These are phyloP conservation scores for Dryadomyces quercus-mongolicae DNA, from an alignment of 2,329 filamentous ascomycete genomes.

Conservation along the genomic window DNA sequence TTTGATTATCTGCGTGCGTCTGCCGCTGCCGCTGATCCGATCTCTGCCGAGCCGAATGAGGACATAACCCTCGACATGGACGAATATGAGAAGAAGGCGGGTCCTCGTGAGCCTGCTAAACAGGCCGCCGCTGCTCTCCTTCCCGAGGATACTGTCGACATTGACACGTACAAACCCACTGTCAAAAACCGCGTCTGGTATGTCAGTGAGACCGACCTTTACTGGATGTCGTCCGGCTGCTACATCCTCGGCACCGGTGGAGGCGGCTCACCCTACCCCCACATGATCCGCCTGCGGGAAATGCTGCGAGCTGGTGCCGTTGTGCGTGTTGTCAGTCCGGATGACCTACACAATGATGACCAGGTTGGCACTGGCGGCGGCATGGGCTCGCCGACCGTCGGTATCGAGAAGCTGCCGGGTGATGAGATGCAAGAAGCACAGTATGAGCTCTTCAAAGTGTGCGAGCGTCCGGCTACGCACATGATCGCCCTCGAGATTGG, in stretches of 20 bases:
- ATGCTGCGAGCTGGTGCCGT: constrained; percentile 24
- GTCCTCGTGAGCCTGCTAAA: too few relatives aligned
- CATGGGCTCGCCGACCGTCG: constrained; percentile 28
- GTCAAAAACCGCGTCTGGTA: constrained; percentile 25
- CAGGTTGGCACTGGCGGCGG: constrained; percentile 30
- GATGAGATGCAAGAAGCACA: constrained; percentile 37
- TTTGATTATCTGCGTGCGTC: constrained; percentile 24
- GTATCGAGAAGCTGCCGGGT: constrained; percentile 31
- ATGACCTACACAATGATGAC: constrained; percentile 27
- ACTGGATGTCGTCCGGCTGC: constrained; percentile 30
- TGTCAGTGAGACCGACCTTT: constrained; percentile 29
- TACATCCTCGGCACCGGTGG: constrained; percentile 34
- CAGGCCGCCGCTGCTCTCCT: too few relatives aligned
- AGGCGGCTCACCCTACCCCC: constrained; percentile 24
- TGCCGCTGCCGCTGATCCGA: not conserved
- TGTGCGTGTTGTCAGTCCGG: constrained; percentile 25
- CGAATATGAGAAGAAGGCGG: constrained; percentile 16
- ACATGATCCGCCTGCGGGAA: constrained; percentile 22
- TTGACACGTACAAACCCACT: constrained; percentile 22
- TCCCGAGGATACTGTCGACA: constrained; percentile 11
- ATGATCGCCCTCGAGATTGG: constrained; percentile 33
- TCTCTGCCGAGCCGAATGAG: not conserved
- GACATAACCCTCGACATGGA: constrained; percentile 10
- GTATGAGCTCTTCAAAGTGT: constrained; percentile 24
- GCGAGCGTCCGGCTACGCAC: constrained; percentile 25